phyloP scores from a whole-genome alignment of 192 early-diverging fungal genomes.

The Kappamyces sp. region DNA sequence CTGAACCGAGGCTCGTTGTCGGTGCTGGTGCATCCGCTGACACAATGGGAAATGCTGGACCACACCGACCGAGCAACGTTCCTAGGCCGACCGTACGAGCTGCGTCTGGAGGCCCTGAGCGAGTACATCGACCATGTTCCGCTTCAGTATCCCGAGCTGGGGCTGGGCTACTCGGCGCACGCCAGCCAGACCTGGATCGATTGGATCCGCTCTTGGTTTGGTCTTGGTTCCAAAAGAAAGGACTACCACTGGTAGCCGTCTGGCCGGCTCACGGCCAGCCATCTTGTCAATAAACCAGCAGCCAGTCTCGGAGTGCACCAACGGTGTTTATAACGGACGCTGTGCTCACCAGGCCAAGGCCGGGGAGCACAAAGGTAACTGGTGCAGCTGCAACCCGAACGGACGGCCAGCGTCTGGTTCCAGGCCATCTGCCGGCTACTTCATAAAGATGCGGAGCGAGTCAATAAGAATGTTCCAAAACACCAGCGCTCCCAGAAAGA shows the following conservation, averaged over 20 bases:
- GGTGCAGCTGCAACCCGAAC: too few relatives aligned
- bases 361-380: too few relatives aligned
- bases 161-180: constrained; percentile 61
- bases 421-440: too few relatives aligned
- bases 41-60: constrained; percentile 40
- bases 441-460: too few relatives aligned
- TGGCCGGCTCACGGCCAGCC: neutral
- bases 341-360: too few relatives aligned
- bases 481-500: too few relatives aligned
- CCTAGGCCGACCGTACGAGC: constrained; percentile 49
- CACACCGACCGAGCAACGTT: constrained; percentile 53
- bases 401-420: too few relatives aligned
- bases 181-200: too few relatives aligned
- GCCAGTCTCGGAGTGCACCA: neutral
- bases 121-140: constrained; percentile 35
- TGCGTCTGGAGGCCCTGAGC: constrained; percentile 34
- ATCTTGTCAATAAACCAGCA: neutral
- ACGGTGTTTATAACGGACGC: too few relatives aligned
- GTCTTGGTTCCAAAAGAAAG: neutral
- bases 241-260: too few relatives aligned
- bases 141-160: constrained; percentile 56
- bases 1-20: constrained; percentile 42
- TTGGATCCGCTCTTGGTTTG: neutral
- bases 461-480: too few relatives aligned
- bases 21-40: constrained; percentile 61